Percentiles rank a stretch among this genome's conserved stretches.
These are phyloP conservation scores for Pseudofabraea citricarpa DNA, from an alignment of 2,329 filamentous ascomycete species.

Conservation along the genomic window DNA sequence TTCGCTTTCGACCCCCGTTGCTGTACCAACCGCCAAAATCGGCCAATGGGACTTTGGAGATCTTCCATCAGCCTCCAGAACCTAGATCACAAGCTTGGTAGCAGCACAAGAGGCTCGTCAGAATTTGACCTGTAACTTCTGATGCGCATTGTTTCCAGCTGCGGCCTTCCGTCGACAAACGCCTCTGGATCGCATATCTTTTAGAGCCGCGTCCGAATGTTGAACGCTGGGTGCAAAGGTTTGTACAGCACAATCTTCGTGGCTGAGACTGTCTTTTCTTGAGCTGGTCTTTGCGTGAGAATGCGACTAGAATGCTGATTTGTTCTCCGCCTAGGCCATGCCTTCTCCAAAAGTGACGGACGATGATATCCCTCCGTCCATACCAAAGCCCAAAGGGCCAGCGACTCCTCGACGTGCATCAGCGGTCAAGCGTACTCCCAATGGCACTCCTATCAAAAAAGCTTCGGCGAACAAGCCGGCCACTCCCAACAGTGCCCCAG, in stretches of 20 bases:
- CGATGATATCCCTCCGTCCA: constrained; percentile 2
- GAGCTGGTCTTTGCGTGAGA: not conserved
- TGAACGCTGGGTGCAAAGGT: not conserved
- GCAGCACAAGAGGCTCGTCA: not conserved
- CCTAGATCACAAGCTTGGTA: not conserved
- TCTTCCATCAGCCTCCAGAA: too few relatives aligned
- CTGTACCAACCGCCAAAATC: constrained; percentile 2
- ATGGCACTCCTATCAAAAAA: constrained; percentile 16
- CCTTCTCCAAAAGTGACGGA: constrained; percentile 6
- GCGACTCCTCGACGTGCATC: constrained; percentile 11
- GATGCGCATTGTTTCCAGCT: not conserved
- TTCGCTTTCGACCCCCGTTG: not conserved
- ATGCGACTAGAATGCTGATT: constrained; percentile 1
- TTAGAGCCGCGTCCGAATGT: not conserved
- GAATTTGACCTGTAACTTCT: not conserved
- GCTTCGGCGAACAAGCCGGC: constrained; percentile 11
- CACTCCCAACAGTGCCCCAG: constrained; percentile 22
- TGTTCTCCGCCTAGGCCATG: constrained; percentile 2
- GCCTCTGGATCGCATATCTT: not conserved
- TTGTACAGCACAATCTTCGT: not conserved
- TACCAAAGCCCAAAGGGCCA: constrained; percentile 5
- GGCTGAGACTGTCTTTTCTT: not conserved
- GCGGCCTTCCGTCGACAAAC: not conserved
- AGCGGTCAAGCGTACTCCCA: constrained; percentile 14
- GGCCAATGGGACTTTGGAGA: not conserved